phyloP scores from a whole-genome alignment of 2,329 filamentous ascomycete genomes.

The Periconia digitata region DNA sequence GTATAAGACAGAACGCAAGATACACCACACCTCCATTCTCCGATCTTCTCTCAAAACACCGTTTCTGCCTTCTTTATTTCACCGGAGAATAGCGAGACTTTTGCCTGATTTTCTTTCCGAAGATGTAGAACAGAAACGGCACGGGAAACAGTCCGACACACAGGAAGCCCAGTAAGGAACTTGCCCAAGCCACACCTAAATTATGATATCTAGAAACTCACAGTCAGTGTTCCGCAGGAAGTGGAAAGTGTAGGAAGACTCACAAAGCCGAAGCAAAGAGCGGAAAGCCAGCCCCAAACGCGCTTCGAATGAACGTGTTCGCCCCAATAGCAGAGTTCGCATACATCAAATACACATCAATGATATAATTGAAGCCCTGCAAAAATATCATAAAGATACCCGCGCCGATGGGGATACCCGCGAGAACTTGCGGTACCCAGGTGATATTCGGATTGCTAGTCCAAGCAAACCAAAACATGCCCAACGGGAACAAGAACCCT shows the following conservation, averaged over 20 bases:
- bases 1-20: too few species aligned
- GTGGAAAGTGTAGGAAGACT: background rate
- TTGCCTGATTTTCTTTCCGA: slow-evolving; percentile 15
- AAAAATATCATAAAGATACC: slow-evolving; percentile 52
- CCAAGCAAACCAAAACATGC: slow-evolving; percentile 58
- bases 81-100: slow-evolving; percentile 4
- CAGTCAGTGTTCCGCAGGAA: background rate
- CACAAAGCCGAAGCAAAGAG: slow-evolving; percentile 20
- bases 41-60: too few species aligned
- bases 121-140: slow-evolving; percentile 24
- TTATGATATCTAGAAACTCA: slow-evolving; percentile 1
- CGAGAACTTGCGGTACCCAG: slow-evolving; percentile 47
- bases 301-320: slow-evolving; percentile 22
- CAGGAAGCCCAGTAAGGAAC: slow-evolving; percentile 6
- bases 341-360: slow-evolving; percentile 47
- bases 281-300: slow-evolving; percentile 23
- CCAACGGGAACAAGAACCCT: slow-evolving; percentile 51
- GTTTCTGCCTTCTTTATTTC: too few species aligned
- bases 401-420: slow-evolving; percentile 45
- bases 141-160: slow-evolving; percentile 18
- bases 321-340: slow-evolving; percentile 30
- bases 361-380: slow-evolving; percentile 49
- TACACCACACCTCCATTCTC: too few species aligned
- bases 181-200: slow-evolving; percentile 8
- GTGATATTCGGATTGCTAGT: slow-evolving; percentile 49